Evolutionary conservation across 116 monocot species (phyloP).

Genomic region (Dioscorea cayenensis): DNA sequence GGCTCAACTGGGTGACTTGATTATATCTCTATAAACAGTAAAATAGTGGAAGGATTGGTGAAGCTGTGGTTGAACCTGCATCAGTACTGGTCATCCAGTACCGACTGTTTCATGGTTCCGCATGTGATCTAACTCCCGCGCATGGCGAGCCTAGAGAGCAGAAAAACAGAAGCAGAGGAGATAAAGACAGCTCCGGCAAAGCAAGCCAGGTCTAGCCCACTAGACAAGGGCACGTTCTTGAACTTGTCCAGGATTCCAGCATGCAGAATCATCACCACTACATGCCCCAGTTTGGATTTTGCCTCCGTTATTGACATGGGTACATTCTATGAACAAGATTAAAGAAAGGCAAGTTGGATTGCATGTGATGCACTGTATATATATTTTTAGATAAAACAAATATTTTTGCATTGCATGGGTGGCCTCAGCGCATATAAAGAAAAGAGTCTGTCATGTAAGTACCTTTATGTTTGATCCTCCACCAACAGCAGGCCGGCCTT

Average conservation of each 20-base stretch:
- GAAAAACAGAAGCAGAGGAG: conserved; percentile 46
- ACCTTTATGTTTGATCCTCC: conserved; percentile 21
- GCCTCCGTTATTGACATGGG: conserved; percentile 31
- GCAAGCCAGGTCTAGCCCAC: conserved; percentile 50
- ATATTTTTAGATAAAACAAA: too few species aligned
- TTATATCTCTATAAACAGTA: too few species aligned
- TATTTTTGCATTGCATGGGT: too few species aligned
- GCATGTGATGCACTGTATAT: too few species aligned
- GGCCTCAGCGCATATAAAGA: too few species aligned
- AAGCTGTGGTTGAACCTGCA: too few species aligned
- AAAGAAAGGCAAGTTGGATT: too few species aligned
- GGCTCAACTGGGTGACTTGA: too few species aligned
- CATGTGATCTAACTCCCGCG: background rate
- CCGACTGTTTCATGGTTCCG: background rate
- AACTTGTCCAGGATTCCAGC: conserved; percentile 57
- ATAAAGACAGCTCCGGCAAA: conserved; percentile 49
- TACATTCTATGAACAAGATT: too few species aligned
- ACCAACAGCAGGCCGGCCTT: background rate
- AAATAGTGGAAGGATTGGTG: too few species aligned
- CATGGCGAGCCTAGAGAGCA: conserved; percentile 29
- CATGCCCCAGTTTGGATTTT: conserved; percentile 57
- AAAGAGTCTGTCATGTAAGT: too few species aligned
- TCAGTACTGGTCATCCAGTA: too few species aligned
- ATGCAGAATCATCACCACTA: conserved; percentile 52
- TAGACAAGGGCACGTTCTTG: conserved; percentile 38